These are phyloP conservation scores for Dactylellina leptospora DNA, from an alignment of 2,329 filamentous ascomycete genomes.

Conservation along the genomic window DNA sequence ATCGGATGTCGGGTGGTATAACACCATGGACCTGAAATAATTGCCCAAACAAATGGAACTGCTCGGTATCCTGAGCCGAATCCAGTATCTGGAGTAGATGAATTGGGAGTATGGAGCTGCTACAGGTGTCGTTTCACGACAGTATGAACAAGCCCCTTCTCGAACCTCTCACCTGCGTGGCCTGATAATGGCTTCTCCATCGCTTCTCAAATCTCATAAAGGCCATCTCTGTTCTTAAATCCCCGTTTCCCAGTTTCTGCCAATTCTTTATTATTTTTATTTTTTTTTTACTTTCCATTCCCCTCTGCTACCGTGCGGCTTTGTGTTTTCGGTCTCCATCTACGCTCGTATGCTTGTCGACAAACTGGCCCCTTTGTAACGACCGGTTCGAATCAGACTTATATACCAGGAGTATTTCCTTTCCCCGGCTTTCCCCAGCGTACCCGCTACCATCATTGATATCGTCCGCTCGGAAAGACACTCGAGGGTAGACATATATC, in stretches of 20 bases:
- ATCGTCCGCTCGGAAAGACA: too few species aligned
- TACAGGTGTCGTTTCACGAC: conserved; percentile 49
- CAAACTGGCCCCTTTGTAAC: not conserved
- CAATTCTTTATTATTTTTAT: not conserved
- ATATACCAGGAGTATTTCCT: not conserved
- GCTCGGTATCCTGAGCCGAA: conserved; percentile 24
- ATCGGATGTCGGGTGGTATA: conserved; percentile 41
- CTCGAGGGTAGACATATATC: too few species aligned
- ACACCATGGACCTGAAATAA: conserved; percentile 27
- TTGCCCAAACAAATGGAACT: conserved; percentile 38
- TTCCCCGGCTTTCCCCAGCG: not conserved
- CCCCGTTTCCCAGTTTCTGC: conserved; percentile 7
- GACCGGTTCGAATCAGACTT: not conserved
- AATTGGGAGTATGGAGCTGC: conserved; percentile 32
- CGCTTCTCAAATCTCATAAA: conserved; percentile 29
- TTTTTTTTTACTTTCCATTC: conserved; percentile 8
- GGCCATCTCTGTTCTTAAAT: conserved; percentile 15
- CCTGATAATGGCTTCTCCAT: conserved; percentile 41
- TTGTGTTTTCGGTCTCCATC: not conserved
- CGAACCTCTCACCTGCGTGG: conserved; percentile 28
- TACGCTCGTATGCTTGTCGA: not conserved
- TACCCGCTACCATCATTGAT: too few species aligned
- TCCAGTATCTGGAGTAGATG: conserved; percentile 34
- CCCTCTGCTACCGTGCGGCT: too few species aligned
- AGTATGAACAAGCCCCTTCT: conserved; percentile 38